Evolutionary conservation across 306 rosid genomes (phyloP).

Genomic region (Glycine latifolia): DNA sequence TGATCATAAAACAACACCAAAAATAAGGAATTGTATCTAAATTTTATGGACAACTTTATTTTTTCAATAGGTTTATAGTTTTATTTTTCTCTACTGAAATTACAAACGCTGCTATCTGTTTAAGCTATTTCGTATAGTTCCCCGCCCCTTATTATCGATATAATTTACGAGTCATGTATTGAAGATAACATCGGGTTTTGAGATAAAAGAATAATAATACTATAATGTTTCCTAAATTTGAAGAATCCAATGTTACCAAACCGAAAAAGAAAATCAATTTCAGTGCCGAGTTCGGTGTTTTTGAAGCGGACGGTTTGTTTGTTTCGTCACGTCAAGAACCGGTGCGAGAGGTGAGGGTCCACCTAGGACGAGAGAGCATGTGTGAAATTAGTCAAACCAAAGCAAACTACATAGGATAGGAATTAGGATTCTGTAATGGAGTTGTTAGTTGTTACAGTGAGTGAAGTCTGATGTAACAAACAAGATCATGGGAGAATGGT

Average conservation of each 20-base stretch:
- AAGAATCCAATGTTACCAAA: slow-evolving; percentile 38
- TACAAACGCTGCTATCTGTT: slow-evolving; percentile 21
- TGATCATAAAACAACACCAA: too few species aligned
- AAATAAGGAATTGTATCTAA: neutral
- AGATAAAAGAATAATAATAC: neutral
- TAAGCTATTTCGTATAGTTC: neutral
- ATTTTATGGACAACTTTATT: neutral
- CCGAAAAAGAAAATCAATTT: slow-evolving; percentile 24
- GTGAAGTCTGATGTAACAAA: slow-evolving; percentile 18
- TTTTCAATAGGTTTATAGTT: too few species aligned
- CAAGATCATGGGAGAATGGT: slow-evolving; percentile 20
- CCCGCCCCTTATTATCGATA: neutral
- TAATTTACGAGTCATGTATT: neutral
- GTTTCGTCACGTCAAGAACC: slow-evolving; percentile 29
- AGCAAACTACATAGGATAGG: slow-evolving; percentile 1
- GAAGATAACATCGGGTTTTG: neutral
- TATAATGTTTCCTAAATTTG: neutral
- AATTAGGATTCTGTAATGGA: neutral
- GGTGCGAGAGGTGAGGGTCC: slow-evolving; percentile 18
- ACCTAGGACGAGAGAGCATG: neutral
- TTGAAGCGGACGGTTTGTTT: slow-evolving; percentile 11
- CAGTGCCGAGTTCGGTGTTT: slow-evolving; percentile 20
- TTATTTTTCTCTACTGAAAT: neutral
- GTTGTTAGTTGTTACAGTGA: slow-evolving; percentile 23
- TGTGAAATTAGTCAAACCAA: slow-evolving; percentile 40